Conservation (phyloP, 371 early-diverging fungal genomes). For the Capniomyces stellatus region DNA sequence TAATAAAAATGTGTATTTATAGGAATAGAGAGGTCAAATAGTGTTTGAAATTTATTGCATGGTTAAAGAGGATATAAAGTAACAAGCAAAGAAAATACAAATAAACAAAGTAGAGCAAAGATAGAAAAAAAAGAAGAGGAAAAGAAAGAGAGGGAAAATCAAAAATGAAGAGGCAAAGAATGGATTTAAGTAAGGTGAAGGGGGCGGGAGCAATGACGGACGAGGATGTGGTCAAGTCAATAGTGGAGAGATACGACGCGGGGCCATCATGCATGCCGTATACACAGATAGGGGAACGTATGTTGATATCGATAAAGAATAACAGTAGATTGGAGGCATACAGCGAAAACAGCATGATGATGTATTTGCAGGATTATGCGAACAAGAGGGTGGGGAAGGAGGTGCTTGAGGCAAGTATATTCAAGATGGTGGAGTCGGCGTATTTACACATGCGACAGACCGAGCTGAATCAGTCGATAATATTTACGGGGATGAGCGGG, state of each 20-base stretch:
- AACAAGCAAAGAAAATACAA: too few species aligned
- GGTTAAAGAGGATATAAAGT: too few species aligned
- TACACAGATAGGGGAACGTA: constrained; percentile 20
- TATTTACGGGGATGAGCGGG: constrained; percentile 68
- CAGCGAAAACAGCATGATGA: constrained; percentile 29
- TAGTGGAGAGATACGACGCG: constrained; percentile 18
- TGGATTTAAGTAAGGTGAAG: neutral
- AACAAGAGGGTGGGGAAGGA: constrained; percentile 21
- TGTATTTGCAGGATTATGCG: constrained; percentile 51
- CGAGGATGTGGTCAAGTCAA: constrained; percentile 11
- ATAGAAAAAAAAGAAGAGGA: neutral
- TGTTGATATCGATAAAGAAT: constrained; percentile 15
- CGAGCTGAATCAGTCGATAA: neutral
- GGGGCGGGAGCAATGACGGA: neutral
- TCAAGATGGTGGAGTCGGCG: constrained; percentile 19
- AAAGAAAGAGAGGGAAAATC: neutral
- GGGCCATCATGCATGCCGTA: constrained; percentile 11
- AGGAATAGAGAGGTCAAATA: too few species aligned
- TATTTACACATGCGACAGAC: constrained; percentile 8
- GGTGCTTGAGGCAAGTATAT: neutral
- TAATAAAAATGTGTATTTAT: too few species aligned
- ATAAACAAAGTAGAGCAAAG: neutral
- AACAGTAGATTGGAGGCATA: constrained; percentile 44
- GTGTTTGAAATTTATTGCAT: too few species aligned
- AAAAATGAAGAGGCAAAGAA: neutral